A percentile compares a stretch with the other conserved stretches of the same genome.
Evolutionary conservation across 139 green algal species (phyloP).

Genomic region (Tetradesmus lagerheimii): DNA sequence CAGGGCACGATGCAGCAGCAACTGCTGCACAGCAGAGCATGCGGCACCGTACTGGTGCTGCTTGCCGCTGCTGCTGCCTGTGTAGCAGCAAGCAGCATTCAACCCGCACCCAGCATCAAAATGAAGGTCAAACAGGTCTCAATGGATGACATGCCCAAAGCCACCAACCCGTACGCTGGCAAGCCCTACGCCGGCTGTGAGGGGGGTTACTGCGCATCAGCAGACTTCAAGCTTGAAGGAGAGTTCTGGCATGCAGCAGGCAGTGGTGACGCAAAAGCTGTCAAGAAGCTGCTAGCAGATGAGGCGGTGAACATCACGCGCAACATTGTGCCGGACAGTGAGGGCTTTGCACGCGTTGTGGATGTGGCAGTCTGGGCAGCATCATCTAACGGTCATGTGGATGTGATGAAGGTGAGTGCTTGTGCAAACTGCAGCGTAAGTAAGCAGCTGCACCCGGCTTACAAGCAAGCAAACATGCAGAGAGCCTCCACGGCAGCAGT

Average conservation of each 20-base stretch:
- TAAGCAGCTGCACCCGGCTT: too few relatives aligned
- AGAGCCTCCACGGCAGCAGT: too few relatives aligned
- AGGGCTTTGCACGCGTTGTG: conserved; percentile 6
- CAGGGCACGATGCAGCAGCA: background rate
- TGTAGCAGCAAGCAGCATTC: background rate
- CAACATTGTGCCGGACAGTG: conserved; percentile 40
- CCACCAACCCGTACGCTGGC: conserved; percentile 19
- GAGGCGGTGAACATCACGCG: conserved; percentile 25
- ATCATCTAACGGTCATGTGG: background rate
- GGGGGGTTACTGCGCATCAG: conserved; percentile 36
- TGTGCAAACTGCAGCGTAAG: background rate
- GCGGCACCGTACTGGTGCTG: background rate
- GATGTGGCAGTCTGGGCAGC: conserved; percentile 41
- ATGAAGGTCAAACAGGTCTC: background rate
- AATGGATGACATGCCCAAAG: background rate
- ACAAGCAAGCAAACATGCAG: too few relatives aligned
- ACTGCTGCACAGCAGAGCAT: background rate
- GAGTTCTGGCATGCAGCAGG: conserved; percentile 19
- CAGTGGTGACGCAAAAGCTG: background rate
- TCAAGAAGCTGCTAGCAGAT: conserved; percentile 26
- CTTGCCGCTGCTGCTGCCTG: background rate
- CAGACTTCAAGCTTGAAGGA: background rate
- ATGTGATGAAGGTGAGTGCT: conserved; percentile 39
- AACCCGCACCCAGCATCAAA: background rate
- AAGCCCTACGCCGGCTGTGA: conserved; percentile 37